Evolutionary conservation across 2,329 filamentous ascomycete genomes (phyloP).

Genomic region (Fusarium newnesense): DNA sequence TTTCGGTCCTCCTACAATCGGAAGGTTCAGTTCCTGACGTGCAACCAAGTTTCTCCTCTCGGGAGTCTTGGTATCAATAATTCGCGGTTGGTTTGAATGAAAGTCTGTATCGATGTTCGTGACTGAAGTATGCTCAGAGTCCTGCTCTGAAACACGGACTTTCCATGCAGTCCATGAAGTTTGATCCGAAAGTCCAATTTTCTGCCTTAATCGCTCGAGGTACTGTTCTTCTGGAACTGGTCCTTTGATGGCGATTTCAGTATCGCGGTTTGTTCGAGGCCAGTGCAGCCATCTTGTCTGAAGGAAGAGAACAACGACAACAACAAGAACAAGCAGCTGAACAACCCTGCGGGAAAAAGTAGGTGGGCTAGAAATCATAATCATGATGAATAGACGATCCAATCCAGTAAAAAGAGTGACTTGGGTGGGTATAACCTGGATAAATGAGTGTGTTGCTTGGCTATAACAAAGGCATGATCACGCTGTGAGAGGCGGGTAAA

Average conservation of each 20-base stretch:
- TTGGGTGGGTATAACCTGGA: constrained; percentile 37
- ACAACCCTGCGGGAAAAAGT: constrained; percentile 37
- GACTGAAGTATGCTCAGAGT: constrained; percentile 42
- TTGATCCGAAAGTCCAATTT: constrained; percentile 45
- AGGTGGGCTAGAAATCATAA: constrained; percentile 40
- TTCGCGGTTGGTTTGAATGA: constrained; percentile 42
- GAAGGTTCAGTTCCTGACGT: constrained; percentile 47
- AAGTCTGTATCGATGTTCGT: constrained; percentile 48
- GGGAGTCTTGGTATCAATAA: constrained; percentile 43
- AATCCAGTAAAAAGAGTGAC: constrained; percentile 38
- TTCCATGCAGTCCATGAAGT: constrained; percentile 50
- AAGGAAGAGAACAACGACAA: constrained; percentile 44
- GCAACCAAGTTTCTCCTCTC: constrained; percentile 43
- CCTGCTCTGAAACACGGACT: constrained; percentile 45
- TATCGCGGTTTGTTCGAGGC: constrained; percentile 2
- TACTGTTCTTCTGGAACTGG: constrained; percentile 48
- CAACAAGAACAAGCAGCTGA: constrained; percentile 35
- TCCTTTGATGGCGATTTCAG: constrained; percentile 30
- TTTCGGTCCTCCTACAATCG: constrained; percentile 45
- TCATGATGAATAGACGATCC: constrained; percentile 38
- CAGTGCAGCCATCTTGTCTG: constrained; percentile 30
- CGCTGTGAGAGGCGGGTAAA: constrained; percentile 7
- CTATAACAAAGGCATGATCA: constrained; percentile 39
- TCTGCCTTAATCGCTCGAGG: constrained; percentile 43
- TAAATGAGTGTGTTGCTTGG: constrained; percentile 14